Evolutionary conservation across 495 filamentous ascomycete species (phyloP), one percentile per base, ranked within the genome.

Genomic region (Evernia prunastri): DNA sequence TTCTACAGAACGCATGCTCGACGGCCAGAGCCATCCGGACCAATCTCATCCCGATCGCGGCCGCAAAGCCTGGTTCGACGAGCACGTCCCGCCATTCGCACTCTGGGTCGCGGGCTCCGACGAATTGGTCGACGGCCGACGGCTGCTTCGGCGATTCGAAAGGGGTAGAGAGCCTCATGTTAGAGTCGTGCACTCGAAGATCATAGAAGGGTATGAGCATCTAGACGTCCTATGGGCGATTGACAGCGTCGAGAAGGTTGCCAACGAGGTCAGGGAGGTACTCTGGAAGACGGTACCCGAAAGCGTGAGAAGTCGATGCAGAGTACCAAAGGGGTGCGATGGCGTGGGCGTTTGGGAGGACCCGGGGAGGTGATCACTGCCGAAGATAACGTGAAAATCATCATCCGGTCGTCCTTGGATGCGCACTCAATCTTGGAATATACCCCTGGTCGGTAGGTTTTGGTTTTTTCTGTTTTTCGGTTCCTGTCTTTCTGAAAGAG

Each of bases 141-240:
- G 84, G 63, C 76, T 98, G 29, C 76, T 97, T 13, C 77, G 81
- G 6, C 79, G 93, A 5, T 90, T 97, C 64, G 82, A 89, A 66
- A 80, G 84, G 31, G 90, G 90, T 0, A 76, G 88, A 27, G 93
- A 98, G 72, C 93, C 94, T 37, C 78, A 91, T 72, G 91, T 95
- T 3, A 74, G 77, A 42, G 74, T 98, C 9, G 89, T 96, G 43
- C 89, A 96, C 74, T 79, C 80, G 27, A 93, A 90, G 72, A 76
- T 96, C 29, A 89, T 98, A 35, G 85, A 91, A 3, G 93, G 89
- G 59, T 96, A 97, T 73, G 92, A 96, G 75, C 93, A 98, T 73
- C 79, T 98, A 33, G 93, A 98, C 76, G 92, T 97, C 7, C 82
- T 98, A 33, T 98, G 93, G 93, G 93, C 93, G 0, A 91, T 98